These are phyloP conservation scores for Diaporthe citrichinensis DNA, from an alignment of 2,329 filamentous ascomycete species.

Conservation along the genomic window DNA sequence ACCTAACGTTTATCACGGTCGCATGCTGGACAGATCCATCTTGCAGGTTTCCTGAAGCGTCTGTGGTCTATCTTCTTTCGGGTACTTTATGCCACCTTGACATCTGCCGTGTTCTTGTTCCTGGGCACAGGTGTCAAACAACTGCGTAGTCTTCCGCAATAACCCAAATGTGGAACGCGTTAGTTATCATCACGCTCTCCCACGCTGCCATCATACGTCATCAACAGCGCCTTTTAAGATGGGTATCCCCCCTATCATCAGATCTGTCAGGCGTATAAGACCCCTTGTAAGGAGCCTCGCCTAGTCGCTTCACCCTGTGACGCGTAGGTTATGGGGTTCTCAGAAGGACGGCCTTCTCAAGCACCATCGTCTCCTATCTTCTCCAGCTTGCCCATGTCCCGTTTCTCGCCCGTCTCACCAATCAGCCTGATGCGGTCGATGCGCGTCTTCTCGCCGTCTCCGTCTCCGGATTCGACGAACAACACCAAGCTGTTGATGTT, in stretches of 20 bases:
- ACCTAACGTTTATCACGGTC: neutral
- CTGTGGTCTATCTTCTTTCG: constrained; percentile 3
- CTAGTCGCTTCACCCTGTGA: neutral
- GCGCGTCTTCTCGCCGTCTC: constrained; percentile 86
- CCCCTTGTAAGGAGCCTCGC: neutral
- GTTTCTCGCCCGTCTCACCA: constrained; percentile 91
- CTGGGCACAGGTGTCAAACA: neutral
- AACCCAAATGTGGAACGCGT: neutral
- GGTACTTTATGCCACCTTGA: constrained; percentile 15
- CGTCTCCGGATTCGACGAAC: constrained; percentile 90
- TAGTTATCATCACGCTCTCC: neutral
- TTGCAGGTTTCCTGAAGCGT: neutral
- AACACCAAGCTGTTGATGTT: constrained; percentile 88
- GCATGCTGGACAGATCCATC: neutral
- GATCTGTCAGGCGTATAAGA: constrained; percentile 11
- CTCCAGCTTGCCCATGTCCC: constrained; percentile 93
- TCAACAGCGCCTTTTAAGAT: constrained; percentile 9
- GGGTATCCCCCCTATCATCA: constrained; percentile 1
- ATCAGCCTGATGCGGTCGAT: constrained; percentile 85
- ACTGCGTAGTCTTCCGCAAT: neutral
- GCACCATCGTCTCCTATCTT: constrained; percentile 88
- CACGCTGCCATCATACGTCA: constrained; percentile 9
- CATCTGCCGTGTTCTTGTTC: neutral
- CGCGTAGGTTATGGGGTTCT: constrained; percentile 5
- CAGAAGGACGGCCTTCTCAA: constrained; percentile 52